phyloP scores from a whole-genome alignment of 345 rosid genomes.

The Xanthoceras sorbifolium region DNA sequence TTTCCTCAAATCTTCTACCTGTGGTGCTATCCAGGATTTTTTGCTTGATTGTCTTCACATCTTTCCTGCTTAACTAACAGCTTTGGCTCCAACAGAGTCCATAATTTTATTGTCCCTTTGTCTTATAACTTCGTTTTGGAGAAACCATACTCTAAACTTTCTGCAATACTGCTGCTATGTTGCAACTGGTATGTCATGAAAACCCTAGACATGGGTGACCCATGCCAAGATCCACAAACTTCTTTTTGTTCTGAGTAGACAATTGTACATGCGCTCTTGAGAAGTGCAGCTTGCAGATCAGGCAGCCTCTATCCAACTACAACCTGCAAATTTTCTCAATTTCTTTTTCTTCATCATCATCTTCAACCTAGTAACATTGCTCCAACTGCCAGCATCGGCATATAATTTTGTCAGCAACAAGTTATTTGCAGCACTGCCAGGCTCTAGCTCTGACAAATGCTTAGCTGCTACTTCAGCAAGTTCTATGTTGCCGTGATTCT shows the following conservation, averaged over 20 bases:
- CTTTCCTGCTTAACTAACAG: not conserved
- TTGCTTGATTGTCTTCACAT: not conserved
- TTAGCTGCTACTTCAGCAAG: constrained; percentile 70
- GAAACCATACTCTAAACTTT: not conserved
- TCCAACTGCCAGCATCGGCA: constrained; percentile 69
- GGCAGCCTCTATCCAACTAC: constrained; percentile 66
- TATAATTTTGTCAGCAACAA: constrained; percentile 57
- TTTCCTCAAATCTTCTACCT: not conserved
- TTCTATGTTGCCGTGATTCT: constrained; percentile 63
- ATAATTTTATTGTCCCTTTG: not conserved
- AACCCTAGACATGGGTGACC: not conserved
- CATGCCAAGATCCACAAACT: not conserved
- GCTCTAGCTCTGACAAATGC: constrained; percentile 69
- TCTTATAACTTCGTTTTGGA: not conserved
- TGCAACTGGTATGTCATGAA: not conserved
- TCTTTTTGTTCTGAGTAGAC: not conserved
- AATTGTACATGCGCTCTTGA: not conserved
- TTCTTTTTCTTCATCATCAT: constrained; percentile 49
- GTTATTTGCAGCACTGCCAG: constrained; percentile 60
- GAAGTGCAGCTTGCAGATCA: constrained; percentile 22
- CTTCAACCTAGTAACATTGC: constrained; percentile 49
- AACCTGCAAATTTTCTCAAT: constrained; percentile 49
- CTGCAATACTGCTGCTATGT: not conserved
- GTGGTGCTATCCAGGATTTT: too few species aligned
- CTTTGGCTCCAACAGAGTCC: not conserved